Conservation (phyloP, 306 rosid species). For the Fagus crenata region DNA sequence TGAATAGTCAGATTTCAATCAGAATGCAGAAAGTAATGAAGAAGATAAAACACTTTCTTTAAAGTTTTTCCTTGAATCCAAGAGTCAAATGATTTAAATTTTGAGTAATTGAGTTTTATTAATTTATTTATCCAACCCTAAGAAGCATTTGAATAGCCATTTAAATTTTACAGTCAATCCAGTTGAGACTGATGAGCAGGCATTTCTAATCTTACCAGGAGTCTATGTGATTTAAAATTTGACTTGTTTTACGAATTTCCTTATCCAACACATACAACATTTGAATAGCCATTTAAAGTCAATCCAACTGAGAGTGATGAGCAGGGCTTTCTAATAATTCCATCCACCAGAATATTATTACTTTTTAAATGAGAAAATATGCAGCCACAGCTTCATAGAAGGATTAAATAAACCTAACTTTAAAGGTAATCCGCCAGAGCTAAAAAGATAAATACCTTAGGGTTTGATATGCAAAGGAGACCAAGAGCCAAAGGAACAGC, state of each 20-base stretch:
- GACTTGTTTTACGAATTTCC: too few relatives aligned
- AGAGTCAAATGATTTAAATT: not conserved
- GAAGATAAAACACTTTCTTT: not conserved
- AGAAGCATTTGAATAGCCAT: not conserved
- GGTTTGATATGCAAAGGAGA: slow-evolving; percentile 91
- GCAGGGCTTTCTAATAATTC: slow-evolving; percentile 2
- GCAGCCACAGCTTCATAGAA: not conserved
- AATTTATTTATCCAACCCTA: not conserved
- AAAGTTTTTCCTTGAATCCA: not conserved
- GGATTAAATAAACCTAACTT: not conserved
- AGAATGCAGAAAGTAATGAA: not conserved
- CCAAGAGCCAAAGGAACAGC: slow-evolving; percentile 98
- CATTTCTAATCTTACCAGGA: too few relatives aligned
- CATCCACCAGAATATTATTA: not conserved
- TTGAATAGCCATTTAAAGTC: too few relatives aligned
- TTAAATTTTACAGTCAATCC: not conserved
- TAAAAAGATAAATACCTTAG: slow-evolving; percentile 61
- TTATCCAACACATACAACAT: too few relatives aligned
- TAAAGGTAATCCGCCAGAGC: not conserved
- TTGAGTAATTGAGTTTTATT: not conserved
- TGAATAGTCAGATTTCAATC: not conserved
- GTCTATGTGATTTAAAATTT: too few relatives aligned
- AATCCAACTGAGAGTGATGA: too few relatives aligned
- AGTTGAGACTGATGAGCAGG: not conserved
- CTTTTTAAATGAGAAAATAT: not conserved